These are phyloP conservation scores for Wickerhamiella cacticola DNA, from an alignment of 805 yeast genomes.

Conservation along the genomic window DNA sequence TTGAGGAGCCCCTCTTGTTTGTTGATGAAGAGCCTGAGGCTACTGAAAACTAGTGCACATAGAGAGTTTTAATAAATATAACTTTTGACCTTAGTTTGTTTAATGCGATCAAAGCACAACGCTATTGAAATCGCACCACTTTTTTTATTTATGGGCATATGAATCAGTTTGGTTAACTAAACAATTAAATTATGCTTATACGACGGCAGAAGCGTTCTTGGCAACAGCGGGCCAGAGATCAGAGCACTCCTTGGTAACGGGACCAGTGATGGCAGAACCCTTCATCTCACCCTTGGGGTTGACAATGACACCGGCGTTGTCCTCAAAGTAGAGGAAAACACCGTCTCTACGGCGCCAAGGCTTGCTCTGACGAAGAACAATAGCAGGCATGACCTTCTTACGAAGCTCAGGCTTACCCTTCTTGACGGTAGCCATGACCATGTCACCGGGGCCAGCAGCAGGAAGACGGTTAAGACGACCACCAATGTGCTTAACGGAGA, in stretches of 20 bases:
- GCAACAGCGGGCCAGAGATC: constrained; percentile 99
- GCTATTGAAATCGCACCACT: too few relatives aligned
- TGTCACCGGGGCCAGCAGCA: constrained; percentile 99
- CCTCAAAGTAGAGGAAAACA: constrained; percentile 98
- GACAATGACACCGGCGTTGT: constrained; percentile 99
- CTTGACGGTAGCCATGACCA: constrained; percentile 80
- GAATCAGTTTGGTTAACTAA: neutral
- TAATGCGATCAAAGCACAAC: too few relatives aligned
- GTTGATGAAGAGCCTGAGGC: neutral
- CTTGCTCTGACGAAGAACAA: constrained; percentile 97
- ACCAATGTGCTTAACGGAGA: constrained; percentile 98
- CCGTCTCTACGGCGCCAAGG: constrained; percentile 99
- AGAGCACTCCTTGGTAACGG: constrained; percentile 99
- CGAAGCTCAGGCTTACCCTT: constrained; percentile 99
- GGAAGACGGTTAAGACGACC: constrained; percentile 99
- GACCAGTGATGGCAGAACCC: constrained; percentile 99
- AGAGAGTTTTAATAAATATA: too few relatives aligned
- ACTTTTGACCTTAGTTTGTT: too few relatives aligned
- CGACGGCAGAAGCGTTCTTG: constrained; percentile 99
- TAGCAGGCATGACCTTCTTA: constrained; percentile 99
- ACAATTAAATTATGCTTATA: constrained; percentile 38
- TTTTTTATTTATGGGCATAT: neutral
- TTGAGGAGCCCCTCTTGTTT: neutral
- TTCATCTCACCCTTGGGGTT: constrained; percentile 99
- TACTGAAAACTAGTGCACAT: too few relatives aligned